Conservation (phyloP, 768 basidiomycete species). For the Mycena albidolilacea region DNA sequence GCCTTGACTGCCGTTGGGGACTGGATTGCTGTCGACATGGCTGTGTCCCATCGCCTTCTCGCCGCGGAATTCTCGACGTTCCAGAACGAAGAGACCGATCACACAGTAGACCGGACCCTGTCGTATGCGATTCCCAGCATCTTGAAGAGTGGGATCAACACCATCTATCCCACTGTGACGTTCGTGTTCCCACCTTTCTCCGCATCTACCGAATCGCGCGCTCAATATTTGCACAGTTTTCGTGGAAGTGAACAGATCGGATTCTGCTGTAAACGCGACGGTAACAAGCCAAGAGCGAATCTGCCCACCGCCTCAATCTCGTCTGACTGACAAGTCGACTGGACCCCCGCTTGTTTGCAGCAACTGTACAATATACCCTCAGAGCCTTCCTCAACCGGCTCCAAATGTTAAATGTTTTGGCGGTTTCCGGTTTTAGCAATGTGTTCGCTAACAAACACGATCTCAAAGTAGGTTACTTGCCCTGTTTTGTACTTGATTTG, state of each 20-base stretch:
- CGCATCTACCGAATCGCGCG: no score
- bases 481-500: no score
- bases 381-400: background rate
- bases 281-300: background rate
- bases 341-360: constrained; percentile 6
- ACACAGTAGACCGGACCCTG: background rate
- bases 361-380: background rate
- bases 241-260: no score
- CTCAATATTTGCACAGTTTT: background rate
- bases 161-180: constrained; percentile 3
- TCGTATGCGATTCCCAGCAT: background rate
- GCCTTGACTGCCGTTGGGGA: background rate
- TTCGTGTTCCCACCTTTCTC: background rate
- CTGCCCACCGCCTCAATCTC: background rate
- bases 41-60: background rate
- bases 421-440: constrained; percentile 3
- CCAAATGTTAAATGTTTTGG: background rate
- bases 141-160: background rate
- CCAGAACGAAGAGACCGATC: background rate
- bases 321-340: background rate
- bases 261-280: background rate
- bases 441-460: constrained; percentile 15
- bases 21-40: constrained; percentile 5
- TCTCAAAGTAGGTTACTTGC: background rate
- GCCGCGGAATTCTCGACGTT: constrained; percentile 8